Conservation (phyloP, 805 yeast genomes). For the Dipodascus albidus region DNA sequence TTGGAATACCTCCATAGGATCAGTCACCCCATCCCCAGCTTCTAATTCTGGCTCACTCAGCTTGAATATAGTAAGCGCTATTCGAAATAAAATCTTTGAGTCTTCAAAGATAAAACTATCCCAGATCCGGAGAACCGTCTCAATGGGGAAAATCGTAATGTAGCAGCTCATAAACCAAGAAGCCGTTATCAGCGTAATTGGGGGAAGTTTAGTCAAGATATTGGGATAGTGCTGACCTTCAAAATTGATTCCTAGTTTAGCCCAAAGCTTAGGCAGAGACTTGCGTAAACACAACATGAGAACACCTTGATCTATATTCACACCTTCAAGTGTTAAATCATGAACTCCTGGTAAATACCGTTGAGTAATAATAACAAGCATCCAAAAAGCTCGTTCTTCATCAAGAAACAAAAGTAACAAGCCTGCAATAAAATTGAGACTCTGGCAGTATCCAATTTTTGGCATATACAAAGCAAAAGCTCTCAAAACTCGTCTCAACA, state of each 20-base stretch:
- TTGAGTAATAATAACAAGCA: conserved; percentile 85
- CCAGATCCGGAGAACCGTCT: conserved; percentile 83
- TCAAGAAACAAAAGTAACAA: conserved; percentile 71
- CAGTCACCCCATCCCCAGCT: conserved; percentile 14
- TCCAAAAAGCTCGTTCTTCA: conserved; percentile 91
- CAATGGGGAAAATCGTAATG: conserved; percentile 82
- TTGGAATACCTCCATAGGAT: conserved; percentile 64
- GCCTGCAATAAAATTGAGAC: conserved; percentile 87
- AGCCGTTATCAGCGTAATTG: conserved; percentile 85
- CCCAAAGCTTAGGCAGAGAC: conserved; percentile 77
- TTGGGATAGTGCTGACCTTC: conserved; percentile 31
- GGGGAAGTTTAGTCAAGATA: conserved; percentile 58
- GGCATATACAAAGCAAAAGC: conserved; percentile 85
- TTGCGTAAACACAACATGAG: conserved; percentile 78
- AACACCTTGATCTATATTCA: conserved; percentile 90
- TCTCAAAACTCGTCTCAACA: conserved; percentile 67
- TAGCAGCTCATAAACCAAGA: conserved; percentile 98
- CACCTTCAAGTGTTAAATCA: conserved; percentile 83
- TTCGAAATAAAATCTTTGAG: conserved; percentile 72
- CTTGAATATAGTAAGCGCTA: conserved; percentile 70
- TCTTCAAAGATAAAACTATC: conserved; percentile 91
- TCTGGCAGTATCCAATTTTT: conserved; percentile 90
- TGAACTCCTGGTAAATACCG: conserved; percentile 84
- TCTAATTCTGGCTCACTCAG: conserved; percentile 55
- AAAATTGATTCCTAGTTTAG: conserved; percentile 31